Base-by-base conservation (phyloP, 164 flowering plant species). In the Sedum album region DNA sequence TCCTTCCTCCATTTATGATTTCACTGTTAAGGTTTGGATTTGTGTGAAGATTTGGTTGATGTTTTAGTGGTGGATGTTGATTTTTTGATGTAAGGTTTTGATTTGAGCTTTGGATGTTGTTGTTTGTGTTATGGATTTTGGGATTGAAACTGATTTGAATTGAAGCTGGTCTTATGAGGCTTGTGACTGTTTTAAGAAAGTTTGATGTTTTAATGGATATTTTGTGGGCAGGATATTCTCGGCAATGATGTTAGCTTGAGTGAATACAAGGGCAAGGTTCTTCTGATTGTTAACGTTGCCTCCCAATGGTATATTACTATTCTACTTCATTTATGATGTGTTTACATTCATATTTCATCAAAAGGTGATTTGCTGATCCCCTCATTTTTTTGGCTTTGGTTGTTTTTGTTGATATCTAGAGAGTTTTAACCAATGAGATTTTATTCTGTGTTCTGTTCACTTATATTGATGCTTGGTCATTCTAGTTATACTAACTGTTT, bases 201-300 rank as follows among this genome's bases (percentile, higher is more conserved):
- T 51, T 46, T 46, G 48, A 42, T 42, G 48, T 21, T 49, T 26
- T 36, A 11, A 21, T 15, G 11, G 44, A 25, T 31, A 18, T 15
- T 48, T 31, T 13, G 67, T 46, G 20, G 73, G 71, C 89, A 93
- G 98, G 96, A 93, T 79, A 82, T 83, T 70, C 75, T 70, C 1
- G 89, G 90, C 30, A 89, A 84, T 71, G 96, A 89, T 73, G 97
- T 93, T 11, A 80, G 83, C 70, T 60, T 93, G 68, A 80, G 82
- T 72, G 76, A 73, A 17, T 93, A 90, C 80, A 75, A 62, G 0
- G 97, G 97, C 69, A 93, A 93, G 80, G 94, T 89, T 80, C 82
- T 93, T 73, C 81, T 93, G 62, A 81, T 93, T 51, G 97, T 93
- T 49, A 93, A 93, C 80, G 98, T 93, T 75, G 98, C 97, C 55